Evolutionary conservation across 805 yeast species (phyloP).

Genomic region (Metahyphopichia silvanorum): DNA sequence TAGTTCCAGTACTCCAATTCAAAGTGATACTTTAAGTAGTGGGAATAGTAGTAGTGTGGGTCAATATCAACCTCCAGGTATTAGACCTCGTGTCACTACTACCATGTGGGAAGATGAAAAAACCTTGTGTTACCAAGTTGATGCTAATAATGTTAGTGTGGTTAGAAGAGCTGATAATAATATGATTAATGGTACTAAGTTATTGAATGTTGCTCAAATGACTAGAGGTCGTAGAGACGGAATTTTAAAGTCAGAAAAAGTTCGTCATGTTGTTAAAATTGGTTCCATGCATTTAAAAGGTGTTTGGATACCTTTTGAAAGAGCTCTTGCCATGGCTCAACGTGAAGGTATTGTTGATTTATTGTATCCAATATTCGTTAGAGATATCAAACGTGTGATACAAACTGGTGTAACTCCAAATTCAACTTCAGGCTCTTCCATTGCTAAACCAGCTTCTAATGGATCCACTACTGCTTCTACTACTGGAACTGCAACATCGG

Average conservation of each 20-base stretch:
- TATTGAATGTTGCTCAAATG: constrained; percentile 81
- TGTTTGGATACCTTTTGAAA: constrained; percentile 85
- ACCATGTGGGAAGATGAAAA: constrained; percentile 92
- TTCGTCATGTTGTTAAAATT: constrained; percentile 76
- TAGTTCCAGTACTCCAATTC: constrained; percentile 10
- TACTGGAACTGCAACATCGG: constrained; percentile 6
- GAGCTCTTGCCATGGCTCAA: constrained; percentile 80
- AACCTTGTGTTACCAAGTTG: constrained; percentile 81
- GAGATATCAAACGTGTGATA: constrained; percentile 62
- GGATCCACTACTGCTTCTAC: constrained; percentile 8
- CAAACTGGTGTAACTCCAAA: constrained; percentile 44
- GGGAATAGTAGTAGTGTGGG: constrained; percentile 32
- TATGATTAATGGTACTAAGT: constrained; percentile 83
- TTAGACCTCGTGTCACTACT: constrained; percentile 68
- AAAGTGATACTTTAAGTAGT: constrained; percentile 10
- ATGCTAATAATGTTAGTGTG: constrained; percentile 75
- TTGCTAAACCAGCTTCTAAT: no score
- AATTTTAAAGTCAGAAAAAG: constrained; percentile 70
- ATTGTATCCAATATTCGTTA: constrained; percentile 66
- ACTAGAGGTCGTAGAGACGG: constrained; percentile 88
- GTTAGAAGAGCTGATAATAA: constrained; percentile 83
- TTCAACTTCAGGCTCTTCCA: no score
- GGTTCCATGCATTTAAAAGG: constrained; percentile 89
- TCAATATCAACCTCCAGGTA: constrained; percentile 44
- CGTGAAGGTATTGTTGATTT: constrained; percentile 69